These are phyloP conservation scores for Fusarium piperis DNA, from an alignment of 2,329 filamentous ascomycete species.

Conservation along the genomic window DNA sequence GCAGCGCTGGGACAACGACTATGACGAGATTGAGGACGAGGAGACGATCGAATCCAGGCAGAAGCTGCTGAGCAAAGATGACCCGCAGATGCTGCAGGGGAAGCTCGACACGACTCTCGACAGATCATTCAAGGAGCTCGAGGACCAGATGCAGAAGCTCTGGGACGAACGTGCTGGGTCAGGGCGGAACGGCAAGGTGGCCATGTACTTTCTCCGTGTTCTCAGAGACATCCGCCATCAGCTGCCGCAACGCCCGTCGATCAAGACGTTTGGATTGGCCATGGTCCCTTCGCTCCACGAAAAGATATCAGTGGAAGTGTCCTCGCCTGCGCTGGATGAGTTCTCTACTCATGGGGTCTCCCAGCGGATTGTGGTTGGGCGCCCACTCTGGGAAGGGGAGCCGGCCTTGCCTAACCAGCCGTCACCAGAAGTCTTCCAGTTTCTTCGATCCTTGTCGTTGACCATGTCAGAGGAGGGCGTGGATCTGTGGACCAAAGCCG, in stretches of 20 bases:
- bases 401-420: slow-evolving; percentile 81
- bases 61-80: slow-evolving; percentile 74
- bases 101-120: slow-evolving; percentile 66
- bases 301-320: slow-evolving; percentile 65
- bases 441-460: slow-evolving; percentile 71
- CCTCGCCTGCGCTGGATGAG: slow-evolving; percentile 58
- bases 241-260: slow-evolving; percentile 62
- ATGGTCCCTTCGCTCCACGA: slow-evolving; percentile 73
- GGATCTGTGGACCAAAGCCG: slow-evolving; percentile 83
- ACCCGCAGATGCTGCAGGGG: slow-evolving; percentile 71
- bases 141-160: slow-evolving; percentile 62
- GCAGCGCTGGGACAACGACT: slow-evolving; percentile 79
- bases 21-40: slow-evolving; percentile 79
- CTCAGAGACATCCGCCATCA: slow-evolving; percentile 77
- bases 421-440: slow-evolving; percentile 76
- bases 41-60: slow-evolving; percentile 74
- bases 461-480: slow-evolving; percentile 76
- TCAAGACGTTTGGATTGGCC: slow-evolving; percentile 66
- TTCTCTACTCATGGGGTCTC: slow-evolving; percentile 55
- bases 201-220: slow-evolving; percentile 76
- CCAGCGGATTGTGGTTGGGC: slow-evolving; percentile 64
- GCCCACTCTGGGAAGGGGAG: slow-evolving; percentile 82
- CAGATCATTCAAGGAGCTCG: slow-evolving; percentile 67
- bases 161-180: slow-evolving; percentile 59
- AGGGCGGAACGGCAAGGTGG: slow-evolving; percentile 61